A percentile compares a stretch with the other conserved stretches of the same genome.
Conservation (phyloP, 768 basidiomycete species). For the Mycena olivaceomarginata region DNA sequence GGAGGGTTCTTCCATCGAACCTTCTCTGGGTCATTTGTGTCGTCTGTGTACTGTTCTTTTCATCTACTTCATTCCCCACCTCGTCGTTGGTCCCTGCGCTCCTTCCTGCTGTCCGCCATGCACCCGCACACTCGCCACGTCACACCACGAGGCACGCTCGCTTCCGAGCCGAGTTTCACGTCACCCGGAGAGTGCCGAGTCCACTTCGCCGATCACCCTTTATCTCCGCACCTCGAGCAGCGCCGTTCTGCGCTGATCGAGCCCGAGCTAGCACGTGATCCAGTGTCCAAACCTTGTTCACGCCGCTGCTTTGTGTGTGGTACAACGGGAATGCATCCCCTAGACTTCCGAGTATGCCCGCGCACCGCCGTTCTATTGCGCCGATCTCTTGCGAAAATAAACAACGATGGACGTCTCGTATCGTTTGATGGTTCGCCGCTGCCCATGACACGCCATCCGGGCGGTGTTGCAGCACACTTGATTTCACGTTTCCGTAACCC, state of each 20-base stretch:
- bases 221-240: not conserved
- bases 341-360: conserved; percentile 10
- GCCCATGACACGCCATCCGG: not conserved
- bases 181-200: not conserved
- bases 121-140: not conserved
- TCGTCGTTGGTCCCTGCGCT: not conserved
- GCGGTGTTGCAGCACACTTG: not conserved
- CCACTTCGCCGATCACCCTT: not conserved
- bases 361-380: conserved; percentile 21
- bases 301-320: not conserved
- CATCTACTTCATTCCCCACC: not conserved
- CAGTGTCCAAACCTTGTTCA: not conserved
- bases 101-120: not conserved
- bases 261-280: not conserved
- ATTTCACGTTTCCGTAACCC: not conserved
- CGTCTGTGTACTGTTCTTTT: not conserved
- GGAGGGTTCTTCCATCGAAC: not conserved
- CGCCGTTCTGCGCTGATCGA: not conserved
- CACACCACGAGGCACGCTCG: not conserved
- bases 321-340: not conserved
- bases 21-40: not conserved
- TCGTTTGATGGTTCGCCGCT: conserved; percentile 19
- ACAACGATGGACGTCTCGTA: conserved; percentile 1
- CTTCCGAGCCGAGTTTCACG: not conserved
- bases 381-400: conserved; percentile 4